Conservation (phyloP, 2,329 filamentous ascomycete species). For the Talaromyces sp. region DNA sequence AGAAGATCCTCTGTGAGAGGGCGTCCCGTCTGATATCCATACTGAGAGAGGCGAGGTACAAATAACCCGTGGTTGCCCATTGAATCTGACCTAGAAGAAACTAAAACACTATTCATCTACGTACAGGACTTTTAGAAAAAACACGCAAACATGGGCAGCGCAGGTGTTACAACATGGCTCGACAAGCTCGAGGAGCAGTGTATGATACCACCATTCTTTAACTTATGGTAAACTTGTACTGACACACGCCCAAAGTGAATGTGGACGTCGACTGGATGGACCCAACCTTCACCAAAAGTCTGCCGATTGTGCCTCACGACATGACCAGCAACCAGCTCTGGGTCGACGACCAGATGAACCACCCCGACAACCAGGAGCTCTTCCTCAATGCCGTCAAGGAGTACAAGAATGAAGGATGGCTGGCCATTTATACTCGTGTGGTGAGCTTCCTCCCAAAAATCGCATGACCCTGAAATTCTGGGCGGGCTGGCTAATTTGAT, state of each 20-base stretch:
- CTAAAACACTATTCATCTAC: not conserved
- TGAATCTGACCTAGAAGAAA: not conserved
- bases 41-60: not conserved
- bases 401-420: conserved; percentile 44
- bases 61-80: not conserved
- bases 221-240: not conserved
- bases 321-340: conserved; percentile 50
- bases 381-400: conserved; percentile 41
- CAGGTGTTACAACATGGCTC: not conserved
- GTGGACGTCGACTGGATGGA: conserved; percentile 53
- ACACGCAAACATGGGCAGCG: not conserved
- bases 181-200: conserved; percentile 1
- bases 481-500: not conserved
- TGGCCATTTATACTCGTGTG: conserved; percentile 47
- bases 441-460: conserved; percentile 16
- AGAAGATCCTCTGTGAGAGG: not conserved
- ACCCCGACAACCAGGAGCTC: conserved; percentile 41
- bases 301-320: conserved; percentile 44
- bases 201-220: not conserved
- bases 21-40: not conserved
- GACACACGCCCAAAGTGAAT: conserved; percentile 34
- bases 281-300: conserved; percentile 43
- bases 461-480: not conserved
- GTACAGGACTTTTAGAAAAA: not conserved
- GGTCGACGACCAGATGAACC: conserved; percentile 45